Evolutionary conservation across 768 basidiomycete genomes (phyloP), one percentile per base, ranked within the genome.

Genomic region (Boletus sp.): DNA sequence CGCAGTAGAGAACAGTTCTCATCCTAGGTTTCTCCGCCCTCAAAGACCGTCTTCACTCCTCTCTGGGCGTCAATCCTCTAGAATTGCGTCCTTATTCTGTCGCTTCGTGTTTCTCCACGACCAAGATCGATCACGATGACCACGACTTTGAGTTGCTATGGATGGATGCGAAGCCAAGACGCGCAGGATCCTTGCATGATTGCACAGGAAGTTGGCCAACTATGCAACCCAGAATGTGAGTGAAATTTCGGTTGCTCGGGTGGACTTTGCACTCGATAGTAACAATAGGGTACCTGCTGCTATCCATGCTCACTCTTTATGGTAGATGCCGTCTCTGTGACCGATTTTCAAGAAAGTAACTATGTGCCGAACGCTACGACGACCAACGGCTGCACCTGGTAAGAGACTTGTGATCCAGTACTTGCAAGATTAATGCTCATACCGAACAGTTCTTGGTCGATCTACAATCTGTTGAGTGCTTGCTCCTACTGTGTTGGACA

Each of bases 391-490:
- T 69, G 67, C 21, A 65, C 63, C 27, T 69, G 68, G 69, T 70
- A 30, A 49, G 57, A 32, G 2, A 33, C 0, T 38, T 11, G n/a
- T 7, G 7, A 33, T 19, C 29, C 38, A 4, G 34, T 32, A 2
- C 19, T 27, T 3, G 11, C 5, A 29, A 15, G 34, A 8, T 23
- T 46, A n/a, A n/a, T n/a, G n/a, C 37, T 64, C n/a, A 64, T 23
- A 13, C 14, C 7, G 1, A 2, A 49, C 41, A 69, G 69, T 33
- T 69, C 60, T 15, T 69, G 69, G 68, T 66, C 69, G 15, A 55
- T 58, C 34, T 69, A 71, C 42, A 69, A 69, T 46, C 51, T 69
- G 11, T 10, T 71, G 41, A 71, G 67, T 15, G 67, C 64, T 17
- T 69, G 68, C 14, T 59, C 59, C 17, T 53, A 47, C 32, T 69